phyloP scores from a whole-genome alignment of 1,284 basidiomycete genomes.

The Anthracocystis setariae region DNA sequence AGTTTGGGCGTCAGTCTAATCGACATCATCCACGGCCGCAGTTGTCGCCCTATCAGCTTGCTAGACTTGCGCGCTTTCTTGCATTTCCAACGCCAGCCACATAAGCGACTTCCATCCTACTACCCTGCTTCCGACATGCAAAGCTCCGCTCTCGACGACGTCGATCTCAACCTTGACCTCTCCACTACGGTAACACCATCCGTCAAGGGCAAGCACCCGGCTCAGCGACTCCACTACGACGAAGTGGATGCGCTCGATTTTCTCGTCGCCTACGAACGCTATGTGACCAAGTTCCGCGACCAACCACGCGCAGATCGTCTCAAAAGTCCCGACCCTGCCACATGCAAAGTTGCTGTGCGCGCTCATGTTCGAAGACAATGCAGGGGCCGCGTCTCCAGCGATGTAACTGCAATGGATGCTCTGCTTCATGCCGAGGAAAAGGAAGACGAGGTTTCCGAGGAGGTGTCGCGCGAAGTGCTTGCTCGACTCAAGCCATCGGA shows the following conservation, averaged over 20 bases:
- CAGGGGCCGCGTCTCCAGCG: constrained; percentile 28
- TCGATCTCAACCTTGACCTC: constrained; percentile 27
- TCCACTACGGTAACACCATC: constrained; percentile 9
- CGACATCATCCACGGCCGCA: constrained; percentile 55
- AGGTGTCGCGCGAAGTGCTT: constrained; percentile 20
- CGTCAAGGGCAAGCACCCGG: constrained; percentile 6
- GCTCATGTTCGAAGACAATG: constrained; percentile 31
- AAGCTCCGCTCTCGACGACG: constrained; percentile 23
- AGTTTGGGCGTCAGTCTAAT: constrained; percentile 47
- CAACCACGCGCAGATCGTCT: constrained; percentile 35
- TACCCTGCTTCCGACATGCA: constrained; percentile 44
- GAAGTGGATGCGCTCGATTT: constrained; percentile 58
- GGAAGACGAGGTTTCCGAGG: constrained; percentile 9
- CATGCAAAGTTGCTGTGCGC: constrained; percentile 38
- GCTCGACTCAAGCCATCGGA: constrained; percentile 27
- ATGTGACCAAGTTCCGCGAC: constrained; percentile 37
- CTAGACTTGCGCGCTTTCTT: constrained; percentile 32
- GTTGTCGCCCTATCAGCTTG: constrained; percentile 54
- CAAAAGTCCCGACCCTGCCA: constrained; percentile 35
- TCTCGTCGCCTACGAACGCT: constrained; percentile 52
- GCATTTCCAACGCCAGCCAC: constrained; percentile 39
- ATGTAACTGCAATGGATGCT: constrained; percentile 27
- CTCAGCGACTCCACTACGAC: constrained; percentile 27
- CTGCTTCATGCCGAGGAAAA: constrained; percentile 13
- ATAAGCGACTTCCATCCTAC: constrained; percentile 27